Evolutionary conservation across 345 rosid species (phyloP).

Genomic region (Pugionium cornutum): DNA sequence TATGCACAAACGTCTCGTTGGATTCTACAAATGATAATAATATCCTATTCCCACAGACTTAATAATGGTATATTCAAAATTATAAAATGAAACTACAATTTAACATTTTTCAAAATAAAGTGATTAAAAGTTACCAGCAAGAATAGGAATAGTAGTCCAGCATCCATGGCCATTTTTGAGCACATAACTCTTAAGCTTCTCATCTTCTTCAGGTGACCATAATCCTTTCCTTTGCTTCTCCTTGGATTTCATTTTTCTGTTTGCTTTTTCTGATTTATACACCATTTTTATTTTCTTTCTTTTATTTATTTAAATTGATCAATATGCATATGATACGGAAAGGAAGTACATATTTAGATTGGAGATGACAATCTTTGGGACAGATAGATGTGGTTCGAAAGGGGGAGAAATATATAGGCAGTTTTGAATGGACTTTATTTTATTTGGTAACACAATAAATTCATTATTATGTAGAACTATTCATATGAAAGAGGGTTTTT

Average conservation of each 20-base stretch:
- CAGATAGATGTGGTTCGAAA: conserved; percentile 18
- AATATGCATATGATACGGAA: conserved; percentile 10
- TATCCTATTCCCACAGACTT: background rate
- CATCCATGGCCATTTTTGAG: conserved; percentile 75
- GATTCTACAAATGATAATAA: background rate
- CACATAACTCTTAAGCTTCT: conserved; percentile 62
- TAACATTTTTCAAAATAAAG: too few species aligned
- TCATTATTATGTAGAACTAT: conserved; percentile 17
- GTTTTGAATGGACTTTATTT: conserved; percentile 1
- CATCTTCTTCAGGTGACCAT: conserved; percentile 99
- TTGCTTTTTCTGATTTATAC: conserved; percentile 27
- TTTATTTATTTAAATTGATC: background rate
- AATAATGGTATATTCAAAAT: background rate
- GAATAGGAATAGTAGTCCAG: conserved; percentile 84
- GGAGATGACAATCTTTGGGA: conserved; percentile 33
- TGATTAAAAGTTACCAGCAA: conserved; percentile 58
- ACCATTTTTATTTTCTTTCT: conserved; percentile 21
- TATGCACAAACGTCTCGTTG: background rate
- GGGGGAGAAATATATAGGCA: conserved; percentile 29
- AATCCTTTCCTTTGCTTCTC: conserved; percentile 77
- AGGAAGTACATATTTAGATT: conserved; percentile 22
- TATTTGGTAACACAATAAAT: background rate
- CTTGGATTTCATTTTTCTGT: conserved; percentile 9
- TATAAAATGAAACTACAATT: background rate
- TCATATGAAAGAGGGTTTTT: conserved; percentile 29